Evolutionary conservation across 73 alveolate species (phyloP).

Genomic region (Paramecium sonneborni): DNA sequence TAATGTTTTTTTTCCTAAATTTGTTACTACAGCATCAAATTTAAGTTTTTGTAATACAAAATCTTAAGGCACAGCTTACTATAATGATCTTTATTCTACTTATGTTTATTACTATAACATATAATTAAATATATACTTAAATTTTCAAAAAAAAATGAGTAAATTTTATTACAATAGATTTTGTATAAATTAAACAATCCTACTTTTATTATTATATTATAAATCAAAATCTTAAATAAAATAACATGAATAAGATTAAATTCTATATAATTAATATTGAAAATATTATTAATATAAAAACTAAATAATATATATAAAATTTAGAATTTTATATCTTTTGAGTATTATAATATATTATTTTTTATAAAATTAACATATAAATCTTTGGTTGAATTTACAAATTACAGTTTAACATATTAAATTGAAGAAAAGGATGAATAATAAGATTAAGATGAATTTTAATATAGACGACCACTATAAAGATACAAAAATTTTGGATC

Average conservation of each 20-base stretch:
- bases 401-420: slow-evolving; percentile 27
- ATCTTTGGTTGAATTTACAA: not conserved
- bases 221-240: too few relatives aligned
- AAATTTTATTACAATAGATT: not conserved
- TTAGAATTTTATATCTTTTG: too few relatives aligned
- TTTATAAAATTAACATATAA: too few relatives aligned
- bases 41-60: not conserved
- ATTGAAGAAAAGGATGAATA: not conserved
- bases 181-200: not conserved
- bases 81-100: not conserved
- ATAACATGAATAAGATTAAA: too few relatives aligned
- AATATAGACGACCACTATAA: slow-evolving; percentile 10
- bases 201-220: too few relatives aligned
- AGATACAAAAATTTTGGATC: slow-evolving; percentile 11
- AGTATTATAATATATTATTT: too few relatives aligned
- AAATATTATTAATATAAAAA: too few relatives aligned
- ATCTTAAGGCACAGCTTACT: slow-evolving; percentile 34
- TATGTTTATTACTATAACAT: not conserved
- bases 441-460: not conserved
- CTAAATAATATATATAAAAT: too few relatives aligned
- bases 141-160: not conserved
- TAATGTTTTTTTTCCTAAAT: slow-evolving; percentile 10
- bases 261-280: too few relatives aligned
- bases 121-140: not conserved
- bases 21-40: not conserved